These are phyloP conservation scores for Scheffersomyces parashehatae DNA, from an alignment of 1,139 yeast species.

Conservation along the genomic window DNA sequence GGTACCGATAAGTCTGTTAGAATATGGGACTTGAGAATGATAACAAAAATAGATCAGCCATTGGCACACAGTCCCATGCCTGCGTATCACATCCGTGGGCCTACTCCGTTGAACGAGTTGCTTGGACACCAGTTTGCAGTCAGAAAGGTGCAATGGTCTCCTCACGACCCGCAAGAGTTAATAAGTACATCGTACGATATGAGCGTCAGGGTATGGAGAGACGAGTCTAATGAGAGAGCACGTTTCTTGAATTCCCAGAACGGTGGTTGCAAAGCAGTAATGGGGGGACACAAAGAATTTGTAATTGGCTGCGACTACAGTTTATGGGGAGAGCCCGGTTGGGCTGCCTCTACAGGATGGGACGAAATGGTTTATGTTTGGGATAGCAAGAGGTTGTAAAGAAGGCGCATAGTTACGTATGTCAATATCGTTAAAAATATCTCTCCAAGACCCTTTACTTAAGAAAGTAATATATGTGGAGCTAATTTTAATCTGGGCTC, in stretches of 20 bases:
- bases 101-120: slow-evolving; percentile 75
- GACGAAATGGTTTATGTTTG: slow-evolving; percentile 94
- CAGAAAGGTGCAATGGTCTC: slow-evolving; percentile 82
- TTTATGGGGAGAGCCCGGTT: slow-evolving; percentile 94
- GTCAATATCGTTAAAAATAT: no score
- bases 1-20: slow-evolving; percentile 86
- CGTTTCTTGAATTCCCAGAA: slow-evolving; percentile 38
- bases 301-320: slow-evolving; percentile 96
- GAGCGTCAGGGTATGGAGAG: slow-evolving; percentile 88
- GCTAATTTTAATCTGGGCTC: no score
- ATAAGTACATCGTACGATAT: slow-evolving; percentile 86
- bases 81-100: slow-evolving; percentile 51
- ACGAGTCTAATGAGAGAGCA: slow-evolving; percentile 57
- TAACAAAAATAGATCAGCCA: slow-evolving; percentile 44
- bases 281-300: slow-evolving; percentile 78
- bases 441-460: no score
- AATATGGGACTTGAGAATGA: slow-evolving; percentile 86
- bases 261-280: slow-evolving; percentile 55
- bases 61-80: slow-evolving; percentile 39
- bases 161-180: slow-evolving; percentile 72
- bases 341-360: slow-evolving; percentile 96
- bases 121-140: slow-evolving; percentile 91
- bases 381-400: slow-evolving; percentile 55
- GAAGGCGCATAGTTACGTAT: no score
- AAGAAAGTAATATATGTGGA: no score